Evolutionary conservation across 2,329 filamentous ascomycete species (phyloP).

Genomic region (Aspergillus caelatus): DNA sequence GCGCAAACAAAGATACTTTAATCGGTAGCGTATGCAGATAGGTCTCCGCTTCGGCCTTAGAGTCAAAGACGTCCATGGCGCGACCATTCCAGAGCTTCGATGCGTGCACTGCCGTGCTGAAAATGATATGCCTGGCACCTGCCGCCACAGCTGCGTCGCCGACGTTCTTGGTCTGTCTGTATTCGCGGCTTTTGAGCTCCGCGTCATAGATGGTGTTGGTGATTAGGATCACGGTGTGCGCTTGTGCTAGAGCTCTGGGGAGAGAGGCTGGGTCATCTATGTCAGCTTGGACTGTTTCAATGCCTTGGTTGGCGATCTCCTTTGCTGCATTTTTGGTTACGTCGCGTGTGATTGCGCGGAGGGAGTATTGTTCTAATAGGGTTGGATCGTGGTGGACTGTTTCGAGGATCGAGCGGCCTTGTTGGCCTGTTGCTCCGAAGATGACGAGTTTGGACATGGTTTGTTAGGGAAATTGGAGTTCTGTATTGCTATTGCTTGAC

Average conservation of each 20-base stretch:
- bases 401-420: constrained; percentile 60
- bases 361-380: constrained; percentile 51
- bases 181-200: constrained; percentile 30
- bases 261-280: constrained; percentile 44
- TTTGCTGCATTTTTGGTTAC: constrained; percentile 48
- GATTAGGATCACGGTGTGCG: constrained; percentile 45
- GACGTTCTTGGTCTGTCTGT: constrained; percentile 28
- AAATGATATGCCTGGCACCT: constrained; percentile 35
- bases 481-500: not conserved
- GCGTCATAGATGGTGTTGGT: constrained; percentile 23
- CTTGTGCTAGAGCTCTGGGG: constrained; percentile 46
- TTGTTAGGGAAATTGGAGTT: not conserved
- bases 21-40: constrained; percentile 56
- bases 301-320: constrained; percentile 49
- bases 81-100: constrained; percentile 34
- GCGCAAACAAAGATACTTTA: constrained; percentile 56
- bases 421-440: constrained; percentile 63
- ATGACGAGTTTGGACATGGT: constrained; percentile 45
- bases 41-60: constrained; percentile 59
- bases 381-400: constrained; percentile 46
- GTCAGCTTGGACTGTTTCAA: constrained; percentile 58
- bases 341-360: constrained; percentile 62
- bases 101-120: constrained; percentile 25
- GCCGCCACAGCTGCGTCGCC: constrained; percentile 32
- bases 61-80: constrained; percentile 53